Conservation (phyloP, 2,329 filamentous ascomycete species). For the Elsinoe arachidis region DNA sequence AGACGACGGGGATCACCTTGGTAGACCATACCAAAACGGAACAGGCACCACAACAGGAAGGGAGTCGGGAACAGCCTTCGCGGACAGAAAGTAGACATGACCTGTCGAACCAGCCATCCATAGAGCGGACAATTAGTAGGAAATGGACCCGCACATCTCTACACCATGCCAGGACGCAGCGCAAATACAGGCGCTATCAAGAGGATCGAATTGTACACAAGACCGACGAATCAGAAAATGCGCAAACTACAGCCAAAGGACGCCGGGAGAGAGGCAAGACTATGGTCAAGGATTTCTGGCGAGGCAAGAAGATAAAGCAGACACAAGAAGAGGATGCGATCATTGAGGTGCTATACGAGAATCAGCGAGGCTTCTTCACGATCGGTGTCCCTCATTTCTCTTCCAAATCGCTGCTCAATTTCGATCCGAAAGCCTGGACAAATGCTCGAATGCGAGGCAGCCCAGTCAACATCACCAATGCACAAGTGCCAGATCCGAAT, state of each 20-base stretch:
- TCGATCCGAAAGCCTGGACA: constrained; percentile 83
- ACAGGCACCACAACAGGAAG: constrained; percentile 3
- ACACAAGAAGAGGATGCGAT: constrained; percentile 37
- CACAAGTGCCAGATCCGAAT: constrained; percentile 85
- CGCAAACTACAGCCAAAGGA: constrained; percentile 15
- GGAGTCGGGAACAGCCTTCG: constrained; percentile 2
- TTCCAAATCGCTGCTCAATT: constrained; percentile 68
- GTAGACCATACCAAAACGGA: constrained; percentile 44
- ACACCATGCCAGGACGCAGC: constrained; percentile 15
- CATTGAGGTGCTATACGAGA: constrained; percentile 89
- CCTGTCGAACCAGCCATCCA: constrained; percentile 11
- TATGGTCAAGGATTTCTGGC: constrained; percentile 24
- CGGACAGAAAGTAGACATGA: constrained; percentile 7
- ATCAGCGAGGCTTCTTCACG: constrained; percentile 81
- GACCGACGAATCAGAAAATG: constrained; percentile 15
- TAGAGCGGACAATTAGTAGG: constrained; percentile 15
- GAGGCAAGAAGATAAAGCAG: constrained; percentile 25
- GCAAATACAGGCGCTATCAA: constrained; percentile 15
- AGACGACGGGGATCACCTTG: constrained; percentile 51
- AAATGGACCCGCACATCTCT: constrained; percentile 21
- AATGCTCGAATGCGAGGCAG: constrained; percentile 49
- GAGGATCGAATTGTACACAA: constrained; percentile 21
- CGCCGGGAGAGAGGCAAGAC: constrained; percentile 26
- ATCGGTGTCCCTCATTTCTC: constrained; percentile 91
- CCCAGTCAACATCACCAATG: constrained; percentile 67